Evolutionary conservation across 208 protist genomes (phyloP).

Genomic region (Willaertia magna): DNA sequence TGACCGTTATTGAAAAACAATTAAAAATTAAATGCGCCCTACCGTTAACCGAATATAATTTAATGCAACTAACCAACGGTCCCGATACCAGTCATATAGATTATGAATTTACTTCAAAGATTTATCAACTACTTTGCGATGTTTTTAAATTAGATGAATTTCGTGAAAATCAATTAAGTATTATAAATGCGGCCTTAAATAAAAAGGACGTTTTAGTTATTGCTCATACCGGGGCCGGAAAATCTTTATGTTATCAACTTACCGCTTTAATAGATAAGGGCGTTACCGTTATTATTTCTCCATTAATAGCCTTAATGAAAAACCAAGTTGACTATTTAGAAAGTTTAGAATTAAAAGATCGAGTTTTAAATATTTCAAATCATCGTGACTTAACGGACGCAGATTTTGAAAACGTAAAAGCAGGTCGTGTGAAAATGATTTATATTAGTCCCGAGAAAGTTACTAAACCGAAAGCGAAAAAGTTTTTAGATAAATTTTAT

Average conservation of each 20-base stretch:
- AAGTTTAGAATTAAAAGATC: not conserved
- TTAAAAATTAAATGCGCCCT: too few relatives aligned
- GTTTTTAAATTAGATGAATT: not conserved
- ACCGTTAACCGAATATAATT: too few relatives aligned
- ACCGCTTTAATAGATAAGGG: slow-evolving; percentile 35
- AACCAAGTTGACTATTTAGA: slow-evolving; percentile 49
- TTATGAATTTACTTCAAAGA: too few relatives aligned
- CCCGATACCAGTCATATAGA: too few relatives aligned
- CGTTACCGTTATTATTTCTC: slow-evolving; percentile 57
- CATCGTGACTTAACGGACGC: slow-evolving; percentile 18
- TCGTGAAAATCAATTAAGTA: slow-evolving; percentile 52
- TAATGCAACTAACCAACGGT: too few relatives aligned
- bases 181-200: slow-evolving; percentile 81
- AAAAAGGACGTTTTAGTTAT: slow-evolving; percentile 76
- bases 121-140: too few relatives aligned
- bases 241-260: slow-evolving; percentile 62
- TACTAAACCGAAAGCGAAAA: slow-evolving; percentile 16
- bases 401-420: not conserved
- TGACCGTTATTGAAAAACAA: too few relatives aligned
- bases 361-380: not conserved
- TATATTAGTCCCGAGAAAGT: slow-evolving; percentile 64
- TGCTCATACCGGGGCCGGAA: slow-evolving; percentile 61
- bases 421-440: slow-evolving; percentile 38
- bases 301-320: slow-evolving; percentile 66
- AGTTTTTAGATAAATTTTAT: slow-evolving; percentile 23